Base-by-base conservation (phyloP, 1,139 yeast genomes). In the Geotrichum siamense region DNA sequence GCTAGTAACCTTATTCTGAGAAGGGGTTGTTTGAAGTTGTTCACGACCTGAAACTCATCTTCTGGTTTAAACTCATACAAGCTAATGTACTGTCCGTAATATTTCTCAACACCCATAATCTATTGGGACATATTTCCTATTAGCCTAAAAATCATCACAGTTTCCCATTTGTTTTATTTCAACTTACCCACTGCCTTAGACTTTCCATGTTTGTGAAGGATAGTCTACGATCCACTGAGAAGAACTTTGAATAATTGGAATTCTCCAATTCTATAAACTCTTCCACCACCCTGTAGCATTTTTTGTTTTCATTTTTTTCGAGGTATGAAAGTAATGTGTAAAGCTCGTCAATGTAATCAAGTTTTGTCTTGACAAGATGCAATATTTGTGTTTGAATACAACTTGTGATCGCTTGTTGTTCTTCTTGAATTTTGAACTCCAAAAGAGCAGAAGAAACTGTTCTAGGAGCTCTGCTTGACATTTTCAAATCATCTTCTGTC, bases 1-100 rank as follows among this genome's bases (percentile, higher is more conserved):
- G 59, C 53, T 22, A 69, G 47, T 32, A 63, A 61, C 10, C 63
- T 53, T 13, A 71, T 53, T 44, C 72, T 62, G 12, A 65, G 57
- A 28, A 72, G 49, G 3, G 76, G 76, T 15, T 67, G 60, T 47
- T 69, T 63, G 43, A 63, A 62, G 21, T 69, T 52, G 29, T 58
- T 58, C 13, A 62, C 53, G 45, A 65, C 66, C 3, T 63, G 56
- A 5, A 64, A 61, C 1, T 67, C 45, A 31, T 67, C 69, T 26
- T 60, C 62, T 1, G 58, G 48, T 35, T 59, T 60, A 30, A 62
- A 53, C 22, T 47, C 51, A 54, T 68, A 71, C 15, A 52, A 47
- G 10, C 53, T 45, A 31, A 67, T 52, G 48, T 70, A 72, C 17
- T 17, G 3, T 6, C 47, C 34, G 15, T 46, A 46, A 5, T 5